Percentiles rank a stretch among this genome's conserved stretches.
Conservation (phyloP, 805 yeast genomes). For the Candida easanensis region DNA sequence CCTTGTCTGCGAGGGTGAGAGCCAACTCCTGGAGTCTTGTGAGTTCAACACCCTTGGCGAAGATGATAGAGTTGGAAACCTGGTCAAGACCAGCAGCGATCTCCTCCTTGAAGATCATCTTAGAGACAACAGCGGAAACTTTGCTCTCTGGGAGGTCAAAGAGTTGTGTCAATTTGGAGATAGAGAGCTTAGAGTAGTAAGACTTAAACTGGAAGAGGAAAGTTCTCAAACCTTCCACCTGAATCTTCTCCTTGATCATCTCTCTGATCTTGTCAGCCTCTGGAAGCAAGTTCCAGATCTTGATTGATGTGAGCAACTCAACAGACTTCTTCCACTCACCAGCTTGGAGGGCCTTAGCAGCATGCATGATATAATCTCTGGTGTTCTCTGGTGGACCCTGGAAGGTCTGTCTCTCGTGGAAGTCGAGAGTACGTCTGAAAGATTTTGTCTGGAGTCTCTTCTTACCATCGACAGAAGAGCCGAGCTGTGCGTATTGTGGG, state of each 20-base stretch:
- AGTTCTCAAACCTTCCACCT: slow-evolving; percentile 90
- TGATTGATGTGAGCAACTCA: slow-evolving; percentile 68
- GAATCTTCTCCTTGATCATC: slow-evolving; percentile 77
- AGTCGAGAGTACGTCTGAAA: slow-evolving; percentile 86
- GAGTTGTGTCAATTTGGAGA: slow-evolving; percentile 57
- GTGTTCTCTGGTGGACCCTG: slow-evolving; percentile 98
- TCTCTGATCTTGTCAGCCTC: slow-evolving; percentile 62
- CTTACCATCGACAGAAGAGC: slow-evolving; percentile 52
- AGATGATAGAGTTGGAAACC: slow-evolving; percentile 56
- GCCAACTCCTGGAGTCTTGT: slow-evolving; percentile 87
- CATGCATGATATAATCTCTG: slow-evolving; percentile 88
- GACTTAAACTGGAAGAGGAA: slow-evolving; percentile 82
- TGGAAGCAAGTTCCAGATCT: slow-evolving; percentile 82
- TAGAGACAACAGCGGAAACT: slow-evolving; percentile 62
- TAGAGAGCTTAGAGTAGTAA: slow-evolving; percentile 71
- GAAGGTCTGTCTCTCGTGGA: slow-evolving; percentile 90
- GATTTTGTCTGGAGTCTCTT: slow-evolving; percentile 72
- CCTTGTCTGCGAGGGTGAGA: slow-evolving; percentile 77
- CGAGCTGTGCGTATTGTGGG: slow-evolving; percentile 80
- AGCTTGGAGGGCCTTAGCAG: slow-evolving; percentile 80
- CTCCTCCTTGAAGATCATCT: slow-evolving; percentile 77
- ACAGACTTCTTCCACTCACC: slow-evolving; percentile 88
- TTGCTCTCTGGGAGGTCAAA: slow-evolving; percentile 60
- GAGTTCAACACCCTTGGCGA: slow-evolving; percentile 75
- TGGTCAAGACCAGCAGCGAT: slow-evolving; percentile 74